Percentiles rank a stretch among this genome's conserved stretches.
These are phyloP conservation scores for Corymbia calophylla DNA, from an alignment of 441 rosid genomes.

Conservation along the genomic window DNA sequence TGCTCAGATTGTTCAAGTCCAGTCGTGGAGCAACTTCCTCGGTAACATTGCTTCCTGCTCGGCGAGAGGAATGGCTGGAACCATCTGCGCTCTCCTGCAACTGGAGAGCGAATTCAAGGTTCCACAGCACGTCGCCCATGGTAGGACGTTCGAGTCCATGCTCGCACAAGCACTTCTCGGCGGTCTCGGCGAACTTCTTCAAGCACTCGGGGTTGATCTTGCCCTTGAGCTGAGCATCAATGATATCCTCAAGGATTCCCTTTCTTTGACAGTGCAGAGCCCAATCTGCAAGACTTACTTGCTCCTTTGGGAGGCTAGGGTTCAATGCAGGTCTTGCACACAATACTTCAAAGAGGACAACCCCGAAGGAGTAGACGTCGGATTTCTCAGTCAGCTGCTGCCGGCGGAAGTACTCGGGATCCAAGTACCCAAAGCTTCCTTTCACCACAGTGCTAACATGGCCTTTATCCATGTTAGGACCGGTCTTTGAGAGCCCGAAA, in stretches of 20 bases:
- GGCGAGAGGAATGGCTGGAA: constrained; percentile 7
- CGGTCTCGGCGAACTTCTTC: constrained; percentile 52
- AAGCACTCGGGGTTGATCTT: constrained; percentile 43
- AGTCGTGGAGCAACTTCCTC: constrained; percentile 10
- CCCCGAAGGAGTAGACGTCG: constrained; percentile 73
- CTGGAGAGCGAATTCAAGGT: constrained; percentile 62
- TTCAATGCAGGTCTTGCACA: constrained; percentile 62
- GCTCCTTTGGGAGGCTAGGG: constrained; percentile 55
- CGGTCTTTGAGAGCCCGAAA: constrained; percentile 71
- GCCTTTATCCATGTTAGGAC: constrained; percentile 54
- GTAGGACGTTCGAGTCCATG: constrained; percentile 49
- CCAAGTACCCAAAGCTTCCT: constrained; percentile 73
- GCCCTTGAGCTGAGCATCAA: constrained; percentile 52
- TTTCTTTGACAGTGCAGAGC: constrained; percentile 35
- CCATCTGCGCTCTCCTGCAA: constrained; percentile 42
- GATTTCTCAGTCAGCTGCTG: constrained; percentile 68
- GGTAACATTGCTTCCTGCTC: constrained; percentile 1
- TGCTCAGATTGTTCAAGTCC: constrained; percentile 9
- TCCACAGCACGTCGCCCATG: constrained; percentile 78
- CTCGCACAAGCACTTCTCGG: constrained; percentile 55
- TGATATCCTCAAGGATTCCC: constrained; percentile 36
- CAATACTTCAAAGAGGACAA: constrained; percentile 55
- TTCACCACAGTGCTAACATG: constrained; percentile 69
- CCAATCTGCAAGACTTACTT: constrained; percentile 74
- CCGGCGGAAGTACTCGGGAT: constrained; percentile 66